phyloP scores from a whole-genome alignment of 2,329 filamentous ascomycete species.

The Pseudogymnoascus sp. region DNA sequence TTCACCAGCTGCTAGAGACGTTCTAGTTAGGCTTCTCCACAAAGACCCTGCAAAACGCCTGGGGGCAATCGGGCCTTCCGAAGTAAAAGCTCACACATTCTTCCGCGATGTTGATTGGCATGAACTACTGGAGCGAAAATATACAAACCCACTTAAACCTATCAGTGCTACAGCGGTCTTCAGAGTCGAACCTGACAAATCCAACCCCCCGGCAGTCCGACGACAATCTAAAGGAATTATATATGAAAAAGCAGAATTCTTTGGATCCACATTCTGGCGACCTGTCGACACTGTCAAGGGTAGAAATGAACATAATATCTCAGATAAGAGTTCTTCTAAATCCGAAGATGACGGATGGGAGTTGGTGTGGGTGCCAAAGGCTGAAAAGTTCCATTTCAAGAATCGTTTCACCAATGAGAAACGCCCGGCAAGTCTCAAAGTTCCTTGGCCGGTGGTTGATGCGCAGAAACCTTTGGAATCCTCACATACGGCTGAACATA shows the following conservation, averaged over 20 bases:
- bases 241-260: neutral
- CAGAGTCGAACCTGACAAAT: neutral
- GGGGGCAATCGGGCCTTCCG: constrained; percentile 80
- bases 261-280: neutral
- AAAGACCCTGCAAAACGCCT: constrained; percentile 79
- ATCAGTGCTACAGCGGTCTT: constrained; percentile 33
- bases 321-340: neutral
- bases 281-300: neutral
- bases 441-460: neutral
- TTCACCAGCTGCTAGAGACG: constrained; percentile 78
- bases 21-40: constrained; percentile 78
- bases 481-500: neutral
- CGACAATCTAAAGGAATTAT: neutral
- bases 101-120: constrained; percentile 97
- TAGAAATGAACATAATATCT: neutral
- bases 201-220: neutral
- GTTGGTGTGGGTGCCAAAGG: neutral
- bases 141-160: constrained; percentile 92
- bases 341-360: neutral
- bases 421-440: neutral
- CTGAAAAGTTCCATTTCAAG: neutral
- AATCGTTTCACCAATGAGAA: neutral
- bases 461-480: neutral
- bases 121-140: constrained; percentile 88
- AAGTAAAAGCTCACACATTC: constrained; percentile 95